Evolutionary conservation across 305 asterid genomes (phyloP).

Genomic region (Fraxinus sp.): DNA sequence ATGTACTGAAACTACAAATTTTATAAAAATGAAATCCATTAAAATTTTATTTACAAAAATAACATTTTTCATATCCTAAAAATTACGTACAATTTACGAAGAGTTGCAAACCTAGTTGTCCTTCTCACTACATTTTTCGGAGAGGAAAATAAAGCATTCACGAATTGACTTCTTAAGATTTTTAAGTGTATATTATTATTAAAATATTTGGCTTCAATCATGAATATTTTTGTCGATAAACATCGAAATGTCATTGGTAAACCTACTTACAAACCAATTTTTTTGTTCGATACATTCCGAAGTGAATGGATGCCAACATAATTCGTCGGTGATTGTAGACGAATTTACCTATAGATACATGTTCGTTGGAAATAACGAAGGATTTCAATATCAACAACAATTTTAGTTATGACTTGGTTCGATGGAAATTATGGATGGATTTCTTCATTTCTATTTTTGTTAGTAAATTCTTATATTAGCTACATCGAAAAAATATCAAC

Average conservation of each 20-base stretch:
- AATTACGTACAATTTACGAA: not conserved
- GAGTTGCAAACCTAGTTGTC: not conserved
- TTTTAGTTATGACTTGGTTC: not conserved
- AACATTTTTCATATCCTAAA: not conserved
- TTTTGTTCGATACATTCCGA: not conserved
- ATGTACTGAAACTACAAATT: not conserved
- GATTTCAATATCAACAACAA: too few relatives aligned
- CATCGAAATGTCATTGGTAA: not conserved
- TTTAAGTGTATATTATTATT: not conserved
- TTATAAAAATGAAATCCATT: not conserved
- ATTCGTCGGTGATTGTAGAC: too few relatives aligned
- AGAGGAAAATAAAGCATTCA: not conserved
- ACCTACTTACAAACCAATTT: not conserved
- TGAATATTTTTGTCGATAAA: not conserved
- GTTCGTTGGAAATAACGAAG: too few relatives aligned
- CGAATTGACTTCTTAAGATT: not conserved
- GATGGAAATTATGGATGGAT: not conserved
- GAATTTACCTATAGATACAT: too few relatives aligned
- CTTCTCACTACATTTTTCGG: not conserved
- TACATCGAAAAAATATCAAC: not conserved
- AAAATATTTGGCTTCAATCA: not conserved
- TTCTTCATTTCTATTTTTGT: not conserved
- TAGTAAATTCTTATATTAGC: not conserved
- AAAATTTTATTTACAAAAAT: not conserved
- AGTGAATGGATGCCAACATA: too few relatives aligned